Evolutionary conservation across 352 stramenopile genomes (phyloP), one percentile per base, ranked within the genome.

Genomic region (Phytopythium delawarense): DNA sequence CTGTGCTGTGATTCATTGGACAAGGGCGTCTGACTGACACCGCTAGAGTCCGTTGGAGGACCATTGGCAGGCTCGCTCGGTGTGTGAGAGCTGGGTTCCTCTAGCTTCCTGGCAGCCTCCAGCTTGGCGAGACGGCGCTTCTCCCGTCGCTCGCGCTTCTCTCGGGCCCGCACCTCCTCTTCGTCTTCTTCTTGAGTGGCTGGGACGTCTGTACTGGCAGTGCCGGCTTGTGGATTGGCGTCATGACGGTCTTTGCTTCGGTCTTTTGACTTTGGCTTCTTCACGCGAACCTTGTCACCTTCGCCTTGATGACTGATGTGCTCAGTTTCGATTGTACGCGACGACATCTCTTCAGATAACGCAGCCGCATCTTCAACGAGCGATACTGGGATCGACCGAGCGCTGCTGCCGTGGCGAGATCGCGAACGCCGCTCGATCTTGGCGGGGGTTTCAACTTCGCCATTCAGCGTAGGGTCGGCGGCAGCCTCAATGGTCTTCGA

Each of bases 121-220:
- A 79, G 34, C 42, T 76, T 79, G 23, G 65, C 70, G 21, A 73
- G 61, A 39, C 68, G 70, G 18, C 66, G 74, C 30, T 55, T 69
- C 44, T 84, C 70, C 44, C 72, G 67, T 7, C 71, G 57, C 34
- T 77, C 51, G 8, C 70, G 56, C 32, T 84, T 84, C 55, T 72
- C 53, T 32, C 55, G 67, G 23, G 46, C 34, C 40, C 57, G 70
- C 9, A 50, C 9, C 9, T 74, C 61, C 39, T 75, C 64, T 65
- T 42, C 45, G 8, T 49, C 16, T 13, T 59, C 20, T 48, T 34
- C 52, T 32, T n/a, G 9, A 23, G 34, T 21, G 16, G 8, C 6
- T 4, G 25, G 49, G 12, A 20, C 7, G 7, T 45, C 52, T 34
- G 20, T 7, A 12, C 20, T 45, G 34, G 4, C 12, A n/a, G 48